Conservation (phyloP, 1,139 yeast species). For the Pichia sp. region DNA sequence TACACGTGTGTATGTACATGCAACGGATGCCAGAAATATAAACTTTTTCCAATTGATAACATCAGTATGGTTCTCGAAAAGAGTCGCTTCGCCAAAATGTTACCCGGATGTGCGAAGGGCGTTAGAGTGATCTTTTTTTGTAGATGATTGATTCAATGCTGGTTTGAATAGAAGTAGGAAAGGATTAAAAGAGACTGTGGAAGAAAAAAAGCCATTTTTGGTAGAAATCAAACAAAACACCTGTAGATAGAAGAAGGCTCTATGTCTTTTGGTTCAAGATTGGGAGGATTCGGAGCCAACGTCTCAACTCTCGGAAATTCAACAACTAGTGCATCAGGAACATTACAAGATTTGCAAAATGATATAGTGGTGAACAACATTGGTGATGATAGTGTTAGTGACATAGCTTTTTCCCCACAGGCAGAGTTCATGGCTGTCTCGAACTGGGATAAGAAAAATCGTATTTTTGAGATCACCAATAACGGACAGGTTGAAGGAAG, state of each 20-base stretch:
- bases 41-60: background rate
- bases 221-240: background rate
- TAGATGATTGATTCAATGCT: background rate
- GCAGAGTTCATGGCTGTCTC: conserved; percentile 78
- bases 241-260: background rate
- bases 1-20: background rate
- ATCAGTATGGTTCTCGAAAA: background rate
- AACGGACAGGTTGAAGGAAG: conserved; percentile 76
- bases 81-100: background rate
- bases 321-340: conserved; percentile 42
- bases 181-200: background rate
- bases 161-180: background rate
- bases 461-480: conserved; percentile 74
- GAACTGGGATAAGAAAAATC: conserved; percentile 93
- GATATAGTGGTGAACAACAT: conserved; percentile 78
- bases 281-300: conserved; percentile 28
- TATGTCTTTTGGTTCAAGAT: conserved; percentile 30
- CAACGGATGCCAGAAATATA: background rate
- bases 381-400: conserved; percentile 91
- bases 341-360: conserved; percentile 66
- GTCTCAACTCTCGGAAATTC: conserved; percentile 24
- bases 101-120: background rate
- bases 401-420: conserved; percentile 85
- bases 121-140: background rate
- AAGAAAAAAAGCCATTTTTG: background rate